Evolutionary conservation across 352 stramenopile genomes (phyloP), one percentile per base, ranked within the genome.

Genomic region (Paralagenidium karlingii): DNA sequence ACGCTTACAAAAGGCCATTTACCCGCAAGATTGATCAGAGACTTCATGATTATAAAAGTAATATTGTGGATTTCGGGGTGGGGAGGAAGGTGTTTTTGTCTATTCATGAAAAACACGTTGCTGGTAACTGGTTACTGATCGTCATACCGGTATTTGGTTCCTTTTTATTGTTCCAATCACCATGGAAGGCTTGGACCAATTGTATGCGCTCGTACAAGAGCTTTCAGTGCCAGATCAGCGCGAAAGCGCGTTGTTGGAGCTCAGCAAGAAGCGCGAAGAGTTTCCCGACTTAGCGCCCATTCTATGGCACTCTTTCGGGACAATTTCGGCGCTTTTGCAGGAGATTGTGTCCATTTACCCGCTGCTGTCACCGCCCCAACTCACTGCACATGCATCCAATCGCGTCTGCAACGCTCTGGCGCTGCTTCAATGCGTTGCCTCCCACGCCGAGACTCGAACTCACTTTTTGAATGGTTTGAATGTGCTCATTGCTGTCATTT

Each of bases 321-420:
- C 94, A 1, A 93, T 99, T 12, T 80, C 94, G 1, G 94, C 94
- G 9, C 65, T 99, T 11, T 64, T 99, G 21, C 94, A 98, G 68
- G 96, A 99, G 68, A 99, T 99, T 55, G 89, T 98, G 34, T 90
- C 84, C 24, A 99, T 99, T 52, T 99, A 99, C 64, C 94, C 94
- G 21, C 71, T 97, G 24, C 69, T 99, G 22, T 96, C 84, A 15
- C 96, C 96, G 10, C 94, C 96, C 12, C 96, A 96, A 37, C 66
- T 99, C 33, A 99, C 96, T 21, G 89, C 94, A 3, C 91, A 98
- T 51, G 94, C 94, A 5, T 97, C 80, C 34, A 99, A 99, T 60
- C 79, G 95, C 22, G 95, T 98, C 7, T 99, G 96, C 71, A 99
- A 99, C 55, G 96, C 96, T 7, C 66, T 99, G 20, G 95, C 96